Evolutionary conservation across 331 rosid genomes (phyloP), one percentile per base, ranked within the genome.

Genomic region (Erythrophleum ivorense): DNA sequence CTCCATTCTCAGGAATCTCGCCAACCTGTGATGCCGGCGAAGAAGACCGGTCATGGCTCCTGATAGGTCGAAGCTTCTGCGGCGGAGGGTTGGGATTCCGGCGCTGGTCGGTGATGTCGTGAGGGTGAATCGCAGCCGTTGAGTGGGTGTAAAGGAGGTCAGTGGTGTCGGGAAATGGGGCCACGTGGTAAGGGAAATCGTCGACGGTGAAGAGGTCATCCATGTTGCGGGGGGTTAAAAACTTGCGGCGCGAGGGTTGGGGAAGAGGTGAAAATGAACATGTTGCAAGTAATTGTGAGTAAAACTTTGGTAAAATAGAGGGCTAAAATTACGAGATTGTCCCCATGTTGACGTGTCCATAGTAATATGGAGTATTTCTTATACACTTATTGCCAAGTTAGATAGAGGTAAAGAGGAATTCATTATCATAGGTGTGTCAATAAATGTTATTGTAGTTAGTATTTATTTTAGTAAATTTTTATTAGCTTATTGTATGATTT

Each of bases 31-130:
- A 36, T 1, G 13, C 24, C 18, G 63, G 84, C 2, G 73, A 21
- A 16, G 91, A 84, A 12, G 81, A 71, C 86, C 87, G 43, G 31
- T 65, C 84, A 81, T 66, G 53, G 87, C 86, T 84, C 80, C 97
- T 79, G 73, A 93, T 89, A 11, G 98, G 94, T 18, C 94, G 97
- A 79, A 95, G 99, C 80, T 93, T 95, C 85, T 91, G 97, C 12
- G 91, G 89, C 68, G 85, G 85, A 50, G 88, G 91, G 80, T 75
- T 81, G 46, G 45, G 73, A 40, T 40, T 50, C 34, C 82, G 86
- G 16, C 75, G 63, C 76, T 60, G 78, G 48, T 86, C 57, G 81
- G 86, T 66, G 65, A 80, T 36, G 41, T 85, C 85, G 7, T 82
- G 49, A 9, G 89, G 53, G 66, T 79, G 79, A 64, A 81, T 13